These are phyloP conservation scores for Millerago galiae DNA, from an alignment of 805 yeast species.

Conservation along the genomic window DNA sequence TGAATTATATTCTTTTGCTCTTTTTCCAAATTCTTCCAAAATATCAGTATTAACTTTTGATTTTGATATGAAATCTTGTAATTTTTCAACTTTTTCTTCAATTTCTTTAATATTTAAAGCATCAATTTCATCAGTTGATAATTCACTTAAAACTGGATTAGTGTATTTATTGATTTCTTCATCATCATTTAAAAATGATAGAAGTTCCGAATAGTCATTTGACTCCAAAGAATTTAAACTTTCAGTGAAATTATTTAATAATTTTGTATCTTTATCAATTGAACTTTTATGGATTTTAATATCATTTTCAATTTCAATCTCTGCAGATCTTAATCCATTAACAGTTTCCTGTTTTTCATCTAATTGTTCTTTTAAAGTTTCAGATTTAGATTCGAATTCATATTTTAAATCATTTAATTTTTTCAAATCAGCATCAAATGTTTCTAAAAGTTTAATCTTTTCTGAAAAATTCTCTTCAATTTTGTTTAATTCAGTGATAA, in stretches of 20 bases:
- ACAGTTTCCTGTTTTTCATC: constrained; percentile 37
- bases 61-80: constrained; percentile 50
- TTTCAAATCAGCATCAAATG: constrained; percentile 29
- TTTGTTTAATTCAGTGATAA: constrained; percentile 29
- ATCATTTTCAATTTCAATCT: constrained; percentile 59
- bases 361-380: constrained; percentile 33
- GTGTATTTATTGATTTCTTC: constrained; percentile 24
- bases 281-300: constrained; percentile 48
- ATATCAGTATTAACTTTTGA: constrained; percentile 67
- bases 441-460: constrained; percentile 22
- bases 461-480: constrained; percentile 26
- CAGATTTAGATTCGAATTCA: constrained; percentile 34
- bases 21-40: constrained; percentile 65
- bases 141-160: constrained; percentile 30
- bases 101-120: constrained; percentile 42
- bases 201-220: constrained; percentile 42
- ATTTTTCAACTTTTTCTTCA: constrained; percentile 42
- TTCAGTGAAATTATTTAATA: constrained; percentile 27
- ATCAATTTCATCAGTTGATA: constrained; percentile 46
- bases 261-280: constrained; percentile 33
- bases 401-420: constrained; percentile 28
- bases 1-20: constrained; percentile 55
- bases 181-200: constrained; percentile 21
- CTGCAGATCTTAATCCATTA: constrained; percentile 54
- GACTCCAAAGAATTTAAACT: constrained; percentile 39